Base-by-base conservation (phyloP, 1,284 basidiomycete genomes). In the Exsudoporus floridanus region DNA sequence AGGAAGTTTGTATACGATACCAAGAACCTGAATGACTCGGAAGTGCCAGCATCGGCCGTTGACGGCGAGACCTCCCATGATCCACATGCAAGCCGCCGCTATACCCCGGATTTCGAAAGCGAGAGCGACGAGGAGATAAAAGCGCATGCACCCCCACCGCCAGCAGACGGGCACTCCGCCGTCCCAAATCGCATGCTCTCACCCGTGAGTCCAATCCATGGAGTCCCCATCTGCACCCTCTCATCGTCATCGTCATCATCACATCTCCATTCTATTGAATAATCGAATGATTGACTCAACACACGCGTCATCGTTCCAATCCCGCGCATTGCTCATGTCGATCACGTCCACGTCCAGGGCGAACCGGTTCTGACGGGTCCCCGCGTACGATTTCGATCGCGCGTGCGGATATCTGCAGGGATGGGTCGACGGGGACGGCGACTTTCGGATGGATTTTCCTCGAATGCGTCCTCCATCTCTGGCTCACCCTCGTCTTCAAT, bases 401-500 rank as follows among this genome's bases (percentile, higher is more conserved):
- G 80, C 9, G 80, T 82, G 42, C 76, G 81, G 53, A 82, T 82
- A 61, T 75, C 78, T 1, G 77, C 77, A 3, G 79, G 78, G 37
- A 54, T 77, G 46, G 70, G 71, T 23, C 69, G 68, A 42, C 71
- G 71, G 45, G 56, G 59, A 25, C 49, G 61, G 25, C 49, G 53
- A 21, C 39, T 59, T 34, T 64, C 60, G 10, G 59, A 60, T 14
- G 61, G 56, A 10, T 57, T 65, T 31, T 50, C 69, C 40, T 69
- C 76, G 8, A 64, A 65, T 14, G 59, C 68, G 18, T 81, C 82
- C 6, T 80, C 82, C 25, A 61, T 71, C 27, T 83, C 83, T 6
- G 76, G 77, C 39, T 88, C 86, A 2, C 78, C 78, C 2, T 87
- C 84, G 10, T 88, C 86, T 5, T 87, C 86, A 33, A 84, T 89